Evolutionary conservation across 169 alveolate genomes (phyloP).

Genomic region (Neospora caninum): DNA sequence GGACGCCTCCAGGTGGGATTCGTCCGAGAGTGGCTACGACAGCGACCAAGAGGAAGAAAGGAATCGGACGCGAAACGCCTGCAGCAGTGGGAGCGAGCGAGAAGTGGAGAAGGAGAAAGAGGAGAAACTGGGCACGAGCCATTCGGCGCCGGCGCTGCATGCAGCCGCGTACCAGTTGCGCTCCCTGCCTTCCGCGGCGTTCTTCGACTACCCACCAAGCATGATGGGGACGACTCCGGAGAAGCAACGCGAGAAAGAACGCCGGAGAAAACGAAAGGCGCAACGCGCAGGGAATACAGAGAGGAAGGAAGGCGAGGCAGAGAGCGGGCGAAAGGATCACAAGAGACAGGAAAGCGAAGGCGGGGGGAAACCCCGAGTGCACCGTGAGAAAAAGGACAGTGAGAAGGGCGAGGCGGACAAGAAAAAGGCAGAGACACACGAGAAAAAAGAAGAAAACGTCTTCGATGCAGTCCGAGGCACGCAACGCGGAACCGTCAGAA

Average conservation of each 20-base stretch:
- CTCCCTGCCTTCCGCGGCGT: slow-evolving; percentile 44
- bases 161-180: neutral
- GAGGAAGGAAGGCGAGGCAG: neutral
- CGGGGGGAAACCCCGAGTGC: neutral
- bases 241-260: neutral
- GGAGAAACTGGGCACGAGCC: slow-evolving; percentile 17
- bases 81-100: slow-evolving; percentile 35
- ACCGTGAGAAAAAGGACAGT: neutral
- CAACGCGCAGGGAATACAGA: neutral
- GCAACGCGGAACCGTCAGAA: slow-evolving; percentile 26
- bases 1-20: slow-evolving; percentile 18
- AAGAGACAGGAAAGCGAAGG: neutral
- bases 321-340: neutral
- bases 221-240: neutral
- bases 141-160: neutral
- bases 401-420: neutral
- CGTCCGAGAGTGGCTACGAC: slow-evolving; percentile 7
- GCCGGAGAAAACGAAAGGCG: slow-evolving; percentile 6
- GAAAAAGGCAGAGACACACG: neutral
- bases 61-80: slow-evolving; percentile 25
- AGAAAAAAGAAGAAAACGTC: slow-evolving; percentile 2
- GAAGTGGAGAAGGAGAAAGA: slow-evolving; percentile 11
- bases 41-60: slow-evolving; percentile 28
- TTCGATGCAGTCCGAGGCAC: slow-evolving; percentile 40
- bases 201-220: slow-evolving; percentile 22